Evolutionary conservation across 108 stramenopile genomes (phyloP), one percentile per base, ranked within the genome.

Genomic region (Cyclotella baltica): DNA sequence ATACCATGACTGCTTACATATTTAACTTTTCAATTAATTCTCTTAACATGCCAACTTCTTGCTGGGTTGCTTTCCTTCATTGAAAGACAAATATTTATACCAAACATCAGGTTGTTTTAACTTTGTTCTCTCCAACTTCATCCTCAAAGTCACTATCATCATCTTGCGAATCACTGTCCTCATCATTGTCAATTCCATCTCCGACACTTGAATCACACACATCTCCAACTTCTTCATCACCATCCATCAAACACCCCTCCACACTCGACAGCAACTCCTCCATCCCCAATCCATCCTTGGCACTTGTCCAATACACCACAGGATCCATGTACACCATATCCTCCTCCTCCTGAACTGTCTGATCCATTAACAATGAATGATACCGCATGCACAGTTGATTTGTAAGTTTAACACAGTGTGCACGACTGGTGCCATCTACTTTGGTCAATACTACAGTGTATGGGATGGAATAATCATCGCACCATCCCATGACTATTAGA

Each of bases 321-420:
- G 81, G 81, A 72, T 83, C 81, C 81, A 83, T 83, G 37, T 58
- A 83, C 0, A 83, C 75, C 62, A 46, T 37, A 22, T 62, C 46
- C 8, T 72, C 63, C 5, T 40, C 75, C 36, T 70, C 73, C 23
- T 50, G 11, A 55, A 31, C 29, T 8, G 9, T 34, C 3, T 31
- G 29, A 28, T 69, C 67, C 46, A 69, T 11, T 6, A 66, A 20
- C 43, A 83, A 56, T 6, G 74, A 78, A 52, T 89, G 78, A 82
- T 89, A 91, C 23, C 91, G 75, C 83, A 93, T 76, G 72, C 92
- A 93, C 67, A 91, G 63, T 40, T 93, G 90, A 68, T 96, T 96
- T 46, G 85, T 86, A 25, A 82, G 53, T 73, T 79, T 86, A 31
- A 92, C 83, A 34, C 92, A 77, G 52, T 80, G 28, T 8, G 84